These are phyloP conservation scores for Filosporella fistucella DNA, from an alignment of 495 filamentous ascomycete genomes.

Conservation along the genomic window DNA sequence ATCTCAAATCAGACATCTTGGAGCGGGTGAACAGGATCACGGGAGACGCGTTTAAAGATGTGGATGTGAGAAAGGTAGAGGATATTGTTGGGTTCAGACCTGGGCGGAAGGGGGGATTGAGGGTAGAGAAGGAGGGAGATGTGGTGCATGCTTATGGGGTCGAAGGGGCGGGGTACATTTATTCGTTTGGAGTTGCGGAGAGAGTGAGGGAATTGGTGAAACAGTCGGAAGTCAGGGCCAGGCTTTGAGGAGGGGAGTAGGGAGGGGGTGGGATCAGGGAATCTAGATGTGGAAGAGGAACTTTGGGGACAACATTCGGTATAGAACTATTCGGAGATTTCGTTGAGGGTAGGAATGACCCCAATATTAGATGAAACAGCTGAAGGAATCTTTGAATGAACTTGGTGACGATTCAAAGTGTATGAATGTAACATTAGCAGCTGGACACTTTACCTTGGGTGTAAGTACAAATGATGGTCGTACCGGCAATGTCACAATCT, in stretches of 20 bases:
- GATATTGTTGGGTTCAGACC: constrained; percentile 30
- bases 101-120: constrained; percentile 26
- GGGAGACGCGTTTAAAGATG: constrained; percentile 8
- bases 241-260: background rate
- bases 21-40: constrained; percentile 19
- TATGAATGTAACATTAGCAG: no score
- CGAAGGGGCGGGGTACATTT: constrained; percentile 28
- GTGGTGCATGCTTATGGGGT: constrained; percentile 32
- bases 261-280: background rate
- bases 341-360: no score
- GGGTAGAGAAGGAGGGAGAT: constrained; percentile 28
- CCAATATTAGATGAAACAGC: no score
- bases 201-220: constrained; percentile 17
- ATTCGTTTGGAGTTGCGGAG: constrained; percentile 27
- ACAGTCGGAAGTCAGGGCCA: background rate
- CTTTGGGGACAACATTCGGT: no score
- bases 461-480: no score
- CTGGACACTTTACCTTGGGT: no score
- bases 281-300: background rate
- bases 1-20: constrained; percentile 19
- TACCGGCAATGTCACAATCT: no score
- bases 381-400: no score
- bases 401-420: no score
- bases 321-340: no score
- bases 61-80: constrained; percentile 5